Conservation (phyloP, 1,139 yeast genomes). For the Diutina neorugosa region DNA sequence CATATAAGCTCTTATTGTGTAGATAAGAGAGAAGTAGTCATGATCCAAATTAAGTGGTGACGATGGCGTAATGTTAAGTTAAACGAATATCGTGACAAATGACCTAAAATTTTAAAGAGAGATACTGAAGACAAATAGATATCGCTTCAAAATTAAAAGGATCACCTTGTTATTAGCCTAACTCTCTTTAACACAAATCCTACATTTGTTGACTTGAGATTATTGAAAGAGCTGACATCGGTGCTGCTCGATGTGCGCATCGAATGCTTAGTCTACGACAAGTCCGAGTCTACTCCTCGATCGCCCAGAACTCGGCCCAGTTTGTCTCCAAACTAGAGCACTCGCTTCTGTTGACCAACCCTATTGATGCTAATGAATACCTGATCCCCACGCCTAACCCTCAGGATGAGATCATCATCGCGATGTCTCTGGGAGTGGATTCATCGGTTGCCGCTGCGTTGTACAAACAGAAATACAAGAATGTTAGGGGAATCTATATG, state of each 20-base stretch:
- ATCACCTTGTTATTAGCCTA: no score
- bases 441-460: conserved; percentile 83
- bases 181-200: no score
- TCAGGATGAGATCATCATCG: conserved; percentile 58
- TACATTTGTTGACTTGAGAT: background rate
- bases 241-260: background rate
- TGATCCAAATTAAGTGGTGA: no score
- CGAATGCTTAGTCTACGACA: background rate
- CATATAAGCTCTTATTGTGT: no score
- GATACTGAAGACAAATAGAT: no score
- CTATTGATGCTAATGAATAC: background rate
- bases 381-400: conserved; percentile 32
- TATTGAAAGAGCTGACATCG: background rate
- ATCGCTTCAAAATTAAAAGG: no score
- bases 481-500: conserved; percentile 79
- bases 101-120: no score
- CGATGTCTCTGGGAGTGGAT: conserved; percentile 97
- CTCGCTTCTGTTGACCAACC: background rate
- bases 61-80: no score
- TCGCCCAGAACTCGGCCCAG: background rate
- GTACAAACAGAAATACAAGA: conserved; percentile 36
- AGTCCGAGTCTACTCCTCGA: background rate
- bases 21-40: no score
- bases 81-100: no score
- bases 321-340: background rate